Evolutionary conservation across 2,329 filamentous ascomycete species (phyloP).

Genomic region (Fusarium buxicola): DNA sequence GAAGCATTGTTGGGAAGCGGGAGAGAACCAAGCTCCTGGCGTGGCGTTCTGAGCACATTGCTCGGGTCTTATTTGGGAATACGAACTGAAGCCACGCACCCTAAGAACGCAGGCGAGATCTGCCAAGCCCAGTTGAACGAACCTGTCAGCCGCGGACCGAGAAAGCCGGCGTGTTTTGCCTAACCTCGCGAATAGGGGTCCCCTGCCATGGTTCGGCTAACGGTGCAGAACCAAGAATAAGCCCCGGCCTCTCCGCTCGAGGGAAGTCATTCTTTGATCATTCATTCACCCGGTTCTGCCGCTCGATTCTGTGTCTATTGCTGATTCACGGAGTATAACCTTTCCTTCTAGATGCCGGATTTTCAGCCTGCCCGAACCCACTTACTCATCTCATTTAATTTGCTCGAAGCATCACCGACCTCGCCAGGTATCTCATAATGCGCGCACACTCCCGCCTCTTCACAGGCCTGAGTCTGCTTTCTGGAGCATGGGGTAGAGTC

Average conservation of each 20-base stretch:
- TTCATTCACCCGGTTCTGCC: neutral
- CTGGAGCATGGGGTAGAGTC: slow-evolving; percentile 20
- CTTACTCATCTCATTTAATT: neutral
- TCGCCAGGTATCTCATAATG: slow-evolving; percentile 4
- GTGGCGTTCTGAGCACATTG: neutral
- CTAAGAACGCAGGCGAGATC: neutral
- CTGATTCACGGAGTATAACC: neutral
- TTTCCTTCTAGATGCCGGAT: neutral
- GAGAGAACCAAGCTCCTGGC: neutral
- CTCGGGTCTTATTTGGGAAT: slow-evolving; percentile 1
- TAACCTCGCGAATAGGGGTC: slow-evolving; percentile 8
- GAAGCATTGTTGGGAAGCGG: neutral
- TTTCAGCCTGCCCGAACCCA: neutral
- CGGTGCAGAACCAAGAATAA: neutral
- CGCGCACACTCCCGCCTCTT: slow-evolving; percentile 11
- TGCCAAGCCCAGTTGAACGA: neutral
- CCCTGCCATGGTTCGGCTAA: neutral
- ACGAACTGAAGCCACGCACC: slow-evolving; percentile 8
- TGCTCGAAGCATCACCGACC: neutral
- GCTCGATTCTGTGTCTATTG: neutral
- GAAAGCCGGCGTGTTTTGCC: neutral
- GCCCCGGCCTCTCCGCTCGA: neutral
- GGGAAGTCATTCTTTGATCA: slow-evolving; percentile 1
- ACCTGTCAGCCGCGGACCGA: slow-evolving; percentile 3
- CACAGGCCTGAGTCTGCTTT: slow-evolving; percentile 10